A percentile compares a stretch with the other conserved stretches of the same genome.
Conservation (phyloP, 805 yeast genomes). For the Nakazawaea wyomingensis region DNA sequence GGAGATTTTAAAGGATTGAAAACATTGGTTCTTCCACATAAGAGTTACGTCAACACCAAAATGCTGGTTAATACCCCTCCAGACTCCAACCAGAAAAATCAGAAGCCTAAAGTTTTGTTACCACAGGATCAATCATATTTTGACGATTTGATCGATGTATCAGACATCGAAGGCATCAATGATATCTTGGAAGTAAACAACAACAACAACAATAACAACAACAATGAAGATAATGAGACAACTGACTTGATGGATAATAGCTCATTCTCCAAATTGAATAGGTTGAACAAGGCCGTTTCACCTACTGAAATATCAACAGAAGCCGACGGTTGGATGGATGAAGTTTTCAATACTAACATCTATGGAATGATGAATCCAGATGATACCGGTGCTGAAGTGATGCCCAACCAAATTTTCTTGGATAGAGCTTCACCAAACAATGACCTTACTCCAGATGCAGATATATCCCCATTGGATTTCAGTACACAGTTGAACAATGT, state of each 20-base stretch:
- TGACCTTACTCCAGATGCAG: slow-evolving; percentile 10
- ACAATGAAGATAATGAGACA: slow-evolving; percentile 15
- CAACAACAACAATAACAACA: no score
- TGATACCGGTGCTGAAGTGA: neutral
- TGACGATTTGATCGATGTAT: slow-evolving; percentile 12
- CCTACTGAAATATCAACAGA: slow-evolving; percentile 4
- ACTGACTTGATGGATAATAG: slow-evolving; percentile 8
- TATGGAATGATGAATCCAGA: slow-evolving; percentile 4
- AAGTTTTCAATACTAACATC: slow-evolving; percentile 4
- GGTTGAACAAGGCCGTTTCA: neutral
- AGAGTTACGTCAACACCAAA: neutral
- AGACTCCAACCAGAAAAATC: slow-evolving; percentile 14
- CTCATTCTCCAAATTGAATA: slow-evolving; percentile 2
- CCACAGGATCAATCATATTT: slow-evolving; percentile 3
- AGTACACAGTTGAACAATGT: neutral
- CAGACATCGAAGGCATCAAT: slow-evolving; percentile 15
- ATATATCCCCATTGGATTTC: slow-evolving; percentile 12
- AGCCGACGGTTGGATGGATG: slow-evolving; percentile 12
- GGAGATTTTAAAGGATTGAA: neutral
- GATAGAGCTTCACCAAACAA: slow-evolving; percentile 6
- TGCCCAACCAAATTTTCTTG: slow-evolving; percentile 5
- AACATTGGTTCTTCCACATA: neutral
- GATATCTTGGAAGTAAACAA: slow-evolving; percentile 13
- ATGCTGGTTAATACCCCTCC: slow-evolving; percentile 16
- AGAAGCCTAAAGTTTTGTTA: neutral